phyloP scores from a whole-genome alignment of 441 rosid species.

The Dalechampia spathulata region DNA sequence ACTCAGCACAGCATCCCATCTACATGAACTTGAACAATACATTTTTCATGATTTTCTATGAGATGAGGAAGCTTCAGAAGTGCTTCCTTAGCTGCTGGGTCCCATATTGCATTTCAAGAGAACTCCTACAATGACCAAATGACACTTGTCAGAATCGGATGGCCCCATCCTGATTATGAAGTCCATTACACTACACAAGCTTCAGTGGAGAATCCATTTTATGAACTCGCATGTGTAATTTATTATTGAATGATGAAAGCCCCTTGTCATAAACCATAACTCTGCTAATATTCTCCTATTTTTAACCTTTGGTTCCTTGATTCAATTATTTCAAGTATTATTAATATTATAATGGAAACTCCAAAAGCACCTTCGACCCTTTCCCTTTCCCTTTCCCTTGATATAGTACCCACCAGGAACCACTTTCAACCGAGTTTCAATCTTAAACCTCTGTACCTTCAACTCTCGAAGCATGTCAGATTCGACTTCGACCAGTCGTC shows the following conservation, averaged over 20 bases:
- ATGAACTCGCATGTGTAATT: slow-evolving; percentile 10
- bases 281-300: slow-evolving; percentile 40
- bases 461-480: slow-evolving; percentile 37
- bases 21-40: too few species aligned
- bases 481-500: slow-evolving; percentile 27
- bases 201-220: slow-evolving; percentile 31
- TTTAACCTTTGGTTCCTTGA: slow-evolving; percentile 18
- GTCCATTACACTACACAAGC: slow-evolving; percentile 22
- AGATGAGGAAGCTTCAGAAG: slow-evolving; percentile 29
- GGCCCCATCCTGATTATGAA: slow-evolving; percentile 33
- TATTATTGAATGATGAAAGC: slow-evolving; percentile 10
- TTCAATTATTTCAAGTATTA: slow-evolving; percentile 13
- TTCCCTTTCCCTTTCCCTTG: too few species aligned
- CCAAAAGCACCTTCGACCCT: too few species aligned
- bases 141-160: slow-evolving; percentile 37
- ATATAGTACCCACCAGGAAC: slow-evolving; percentile 28
- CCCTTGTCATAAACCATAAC: slow-evolving; percentile 22
- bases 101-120: slow-evolving; percentile 34
- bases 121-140: slow-evolving; percentile 23
- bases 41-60: background rate
- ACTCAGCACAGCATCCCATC: too few species aligned
- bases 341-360: too few species aligned
- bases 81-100: slow-evolving; percentile 34
- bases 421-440: slow-evolving; percentile 22
- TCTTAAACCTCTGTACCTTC: too few species aligned